Evolutionary conservation across 1,284 basidiomycete genomes (phyloP), one percentile per base, ranked within the genome.

Genomic region (Apiotrichum akiyoshidainum): DNA sequence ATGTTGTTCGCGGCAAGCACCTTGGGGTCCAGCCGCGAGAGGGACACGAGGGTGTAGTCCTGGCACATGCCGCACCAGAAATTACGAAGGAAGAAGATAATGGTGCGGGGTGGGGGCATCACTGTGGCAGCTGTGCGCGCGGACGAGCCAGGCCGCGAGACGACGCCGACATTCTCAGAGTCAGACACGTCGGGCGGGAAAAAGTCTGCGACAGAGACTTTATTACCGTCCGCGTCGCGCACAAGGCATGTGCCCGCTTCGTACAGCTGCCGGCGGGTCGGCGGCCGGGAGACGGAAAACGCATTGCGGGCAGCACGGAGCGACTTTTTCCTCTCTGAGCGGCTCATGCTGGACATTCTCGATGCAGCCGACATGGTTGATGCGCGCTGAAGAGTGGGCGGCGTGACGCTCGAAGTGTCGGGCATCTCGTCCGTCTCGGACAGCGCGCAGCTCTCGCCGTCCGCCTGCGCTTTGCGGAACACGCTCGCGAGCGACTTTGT

Each of bases 21-120:
- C 5, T 63, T 64, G 6, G 70, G 67, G 55, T 78, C 75, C 33
- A 78, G 66, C 8, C 69, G 61, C 0, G 68, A 57, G 9, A 79
- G 55, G 1, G 71, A 74, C 13, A 69, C 67, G 41, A 73, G 62
- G 10, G 69, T 74, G 57, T 74, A 79, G 46, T 77, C 73, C 61
- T 78, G 77, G 53, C 74, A 77, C 64, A 73, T 70, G 17, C 74
- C 75, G 59, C 77, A 79, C 74, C 75, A 78, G 60, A 76, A 77
- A 55, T 72, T 59, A 5, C 76, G 63, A 35, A 77, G 69, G 60
- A 75, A 77, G 65, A 78, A 72, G 12, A 78, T 59, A 17, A 77
- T 67, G 9, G 72, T 75, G 41, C 46, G 51, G 44, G 58, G 49
- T 13, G 39, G n/a, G 49, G 55, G 11, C 31, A 31, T n/a, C 37